These are phyloP conservation scores for Phytophthora cactorum DNA, from an alignment of 352 stramenopile genomes.

Conservation along the genomic window DNA sequence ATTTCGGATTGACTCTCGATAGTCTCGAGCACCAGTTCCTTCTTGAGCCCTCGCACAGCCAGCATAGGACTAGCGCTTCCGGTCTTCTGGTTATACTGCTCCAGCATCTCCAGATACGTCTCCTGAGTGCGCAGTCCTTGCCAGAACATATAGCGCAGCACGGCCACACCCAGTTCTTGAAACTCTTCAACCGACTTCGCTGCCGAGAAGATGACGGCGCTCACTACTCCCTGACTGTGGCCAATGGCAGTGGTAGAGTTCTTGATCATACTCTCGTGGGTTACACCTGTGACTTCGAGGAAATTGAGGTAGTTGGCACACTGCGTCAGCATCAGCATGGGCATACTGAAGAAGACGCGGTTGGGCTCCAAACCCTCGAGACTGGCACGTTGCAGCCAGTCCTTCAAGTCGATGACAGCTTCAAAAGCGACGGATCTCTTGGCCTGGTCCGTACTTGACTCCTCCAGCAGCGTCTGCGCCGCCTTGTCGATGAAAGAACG, in stretches of 20 bases:
- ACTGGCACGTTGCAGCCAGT: slow-evolving; percentile 53
- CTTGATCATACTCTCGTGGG: slow-evolving; percentile 65
- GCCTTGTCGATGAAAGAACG: slow-evolving; percentile 52
- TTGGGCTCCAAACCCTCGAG: slow-evolving; percentile 22
- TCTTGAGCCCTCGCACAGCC: slow-evolving; percentile 59
- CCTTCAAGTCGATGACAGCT: slow-evolving; percentile 48
- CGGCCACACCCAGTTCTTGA: slow-evolving; percentile 42
- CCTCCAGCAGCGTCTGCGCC: slow-evolving; percentile 53
- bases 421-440: slow-evolving; percentile 58
- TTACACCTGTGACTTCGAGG: slow-evolving; percentile 52
- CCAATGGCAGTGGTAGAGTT: slow-evolving; percentile 54
- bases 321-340: slow-evolving; percentile 79
- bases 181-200: slow-evolving; percentile 64
- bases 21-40: slow-evolving; percentile 56
- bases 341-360: slow-evolving; percentile 77
- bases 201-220: slow-evolving; percentile 67
- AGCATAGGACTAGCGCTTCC: slow-evolving; percentile 75
- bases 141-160: slow-evolving; percentile 85
- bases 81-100: slow-evolving; percentile 37
- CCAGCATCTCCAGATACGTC: slow-evolving; percentile 40
- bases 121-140: slow-evolving; percentile 81
- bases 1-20: slow-evolving; percentile 42
- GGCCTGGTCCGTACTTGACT: slow-evolving; percentile 51
- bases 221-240: slow-evolving; percentile 85
- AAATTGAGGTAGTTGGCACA: slow-evolving; percentile 80